These are phyloP conservation scores for Pestalotiopsis sp. DNA, from an alignment of 2,329 filamentous ascomycete species.

Conservation along the genomic window DNA sequence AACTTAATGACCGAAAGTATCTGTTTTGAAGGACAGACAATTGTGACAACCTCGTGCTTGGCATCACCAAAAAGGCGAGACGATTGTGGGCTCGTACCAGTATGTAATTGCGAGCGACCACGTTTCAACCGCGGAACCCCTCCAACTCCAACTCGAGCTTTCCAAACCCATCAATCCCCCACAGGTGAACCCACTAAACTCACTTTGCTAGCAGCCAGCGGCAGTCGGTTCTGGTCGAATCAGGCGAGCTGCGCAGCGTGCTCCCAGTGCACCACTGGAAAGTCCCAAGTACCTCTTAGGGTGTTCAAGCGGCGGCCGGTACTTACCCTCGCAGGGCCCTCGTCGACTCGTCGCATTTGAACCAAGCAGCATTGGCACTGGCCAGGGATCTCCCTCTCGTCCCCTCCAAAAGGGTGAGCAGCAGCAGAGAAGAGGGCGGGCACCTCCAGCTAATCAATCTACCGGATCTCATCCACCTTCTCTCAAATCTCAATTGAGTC, in stretches of 20 bases:
- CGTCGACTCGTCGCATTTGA: neutral
- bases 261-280: neutral
- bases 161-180: neutral
- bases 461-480: neutral
- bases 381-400: neutral
- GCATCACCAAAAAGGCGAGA: neutral
- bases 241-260: slow-evolving; percentile 6
- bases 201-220: neutral
- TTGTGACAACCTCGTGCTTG: too few relatives aligned
- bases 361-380: slow-evolving; percentile 39
- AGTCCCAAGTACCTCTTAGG: neutral
- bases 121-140: neutral
- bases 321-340: neutral
- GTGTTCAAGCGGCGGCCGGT: neutral
- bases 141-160: neutral
- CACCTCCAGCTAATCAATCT: neutral
- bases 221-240: slow-evolving; percentile 2
- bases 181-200: neutral
- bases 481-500: slow-evolving; percentile 1
- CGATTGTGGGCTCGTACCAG: neutral
- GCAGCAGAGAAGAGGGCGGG: neutral
- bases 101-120: neutral
- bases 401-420: neutral
- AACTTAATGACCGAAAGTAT: neutral
- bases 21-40: too few relatives aligned